phyloP scores from a whole-genome alignment of 73 alveolate species.

The Paramecium caudatum region DNA sequence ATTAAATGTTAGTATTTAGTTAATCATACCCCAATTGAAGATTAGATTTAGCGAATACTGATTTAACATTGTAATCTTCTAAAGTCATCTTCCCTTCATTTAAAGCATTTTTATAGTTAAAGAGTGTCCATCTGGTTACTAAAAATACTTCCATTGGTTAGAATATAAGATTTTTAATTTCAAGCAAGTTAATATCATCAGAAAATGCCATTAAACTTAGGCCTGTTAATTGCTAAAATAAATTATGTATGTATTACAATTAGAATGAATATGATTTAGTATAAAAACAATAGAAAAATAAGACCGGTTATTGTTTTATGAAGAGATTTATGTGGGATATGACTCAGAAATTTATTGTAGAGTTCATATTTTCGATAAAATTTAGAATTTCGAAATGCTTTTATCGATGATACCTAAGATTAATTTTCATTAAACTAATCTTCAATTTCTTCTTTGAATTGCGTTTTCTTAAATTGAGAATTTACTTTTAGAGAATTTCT shows the following conservation, averaged over 20 bases:
- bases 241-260: background rate
- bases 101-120: background rate
- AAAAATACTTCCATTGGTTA: slow-evolving; percentile 32
- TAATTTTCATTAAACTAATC: background rate
- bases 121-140: slow-evolving; percentile 63
- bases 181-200: slow-evolving; percentile 8
- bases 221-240: background rate
- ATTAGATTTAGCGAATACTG: slow-evolving; percentile 20
- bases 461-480: background rate
- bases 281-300: background rate
- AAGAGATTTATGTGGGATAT: background rate
- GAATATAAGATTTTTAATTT: slow-evolving; percentile 45
- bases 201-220: background rate
- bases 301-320: background rate
- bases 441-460: slow-evolving; percentile 1
- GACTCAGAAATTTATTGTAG: background rate
- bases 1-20: background rate
- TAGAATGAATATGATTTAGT: background rate
- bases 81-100: background rate
- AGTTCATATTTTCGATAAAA: slow-evolving; percentile 59
- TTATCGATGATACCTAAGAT: slow-evolving; percentile 53
- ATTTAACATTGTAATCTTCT: background rate
- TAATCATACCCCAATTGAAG: slow-evolving; percentile 50
- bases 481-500: background rate
- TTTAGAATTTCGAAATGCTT: slow-evolving; percentile 14